Evolutionary conservation across 768 basidiomycete genomes (phyloP).

Genomic region (Suillus americanus): DNA sequence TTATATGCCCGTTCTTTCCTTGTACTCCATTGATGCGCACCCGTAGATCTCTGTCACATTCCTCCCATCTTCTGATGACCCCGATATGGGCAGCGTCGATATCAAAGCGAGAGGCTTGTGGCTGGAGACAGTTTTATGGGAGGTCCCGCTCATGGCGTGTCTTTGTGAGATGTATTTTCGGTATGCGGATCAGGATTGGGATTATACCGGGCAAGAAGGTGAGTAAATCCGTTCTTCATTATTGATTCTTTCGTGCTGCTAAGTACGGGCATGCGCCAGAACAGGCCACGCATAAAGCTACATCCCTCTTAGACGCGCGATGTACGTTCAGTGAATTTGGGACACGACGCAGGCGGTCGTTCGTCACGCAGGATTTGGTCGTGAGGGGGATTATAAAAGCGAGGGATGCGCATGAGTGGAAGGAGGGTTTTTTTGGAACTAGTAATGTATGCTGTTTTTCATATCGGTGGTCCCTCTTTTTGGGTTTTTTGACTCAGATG

Average conservation of each 20-base stretch:
- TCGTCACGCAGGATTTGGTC: conserved; percentile 73
- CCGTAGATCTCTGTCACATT: conserved; percentile 65
- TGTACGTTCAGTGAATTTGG: conserved; percentile 86
- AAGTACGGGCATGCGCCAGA: conserved; percentile 41
- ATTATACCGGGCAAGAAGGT: conserved; percentile 81
- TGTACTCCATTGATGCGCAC: not conserved
- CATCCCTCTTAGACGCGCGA: conserved; percentile 56
- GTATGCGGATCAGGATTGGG: conserved; percentile 78
- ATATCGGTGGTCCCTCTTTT: conserved; percentile 16
- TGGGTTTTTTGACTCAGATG: conserved; percentile 1
- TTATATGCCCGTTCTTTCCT: not conserved
- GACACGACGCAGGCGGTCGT: conserved; percentile 77
- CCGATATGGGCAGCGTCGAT: conserved; percentile 59
- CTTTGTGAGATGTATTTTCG: conserved; percentile 89
- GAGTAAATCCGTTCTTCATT: conserved; percentile 1
- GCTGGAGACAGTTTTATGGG: conserved; percentile 90
- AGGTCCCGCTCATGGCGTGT: conserved; percentile 92
- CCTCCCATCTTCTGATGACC: conserved; percentile 52
- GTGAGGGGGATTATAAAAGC: conserved; percentile 70
- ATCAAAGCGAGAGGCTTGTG: conserved; percentile 75
- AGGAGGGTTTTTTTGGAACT: conserved; percentile 60
- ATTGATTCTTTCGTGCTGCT: not conserved
- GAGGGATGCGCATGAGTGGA: conserved; percentile 20
- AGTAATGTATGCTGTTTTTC: conserved; percentile 64
- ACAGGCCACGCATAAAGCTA: conserved; percentile 70